A percentile compares a stretch with the other conserved stretches of the same genome.
Conservation (phyloP, 257 asterid species). For the Forsythia suspensa region DNA sequence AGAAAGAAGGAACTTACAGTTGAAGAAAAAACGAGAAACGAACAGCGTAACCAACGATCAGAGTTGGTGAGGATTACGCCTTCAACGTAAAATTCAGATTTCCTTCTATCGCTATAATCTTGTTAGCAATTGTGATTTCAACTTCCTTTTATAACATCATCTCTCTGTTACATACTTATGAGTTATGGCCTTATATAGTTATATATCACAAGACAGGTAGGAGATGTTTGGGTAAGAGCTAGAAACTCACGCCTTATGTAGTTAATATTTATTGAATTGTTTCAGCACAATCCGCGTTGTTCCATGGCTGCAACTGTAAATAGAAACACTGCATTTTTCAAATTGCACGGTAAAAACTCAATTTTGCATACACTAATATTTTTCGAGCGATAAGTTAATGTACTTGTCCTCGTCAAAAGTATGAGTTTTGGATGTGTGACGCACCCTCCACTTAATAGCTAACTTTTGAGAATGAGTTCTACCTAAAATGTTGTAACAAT, state of each 20-base stretch:
- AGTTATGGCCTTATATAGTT: too few species aligned
- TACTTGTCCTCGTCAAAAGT: too few species aligned
- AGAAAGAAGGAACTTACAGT: not conserved
- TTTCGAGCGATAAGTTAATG: too few species aligned
- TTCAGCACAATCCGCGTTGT: not conserved
- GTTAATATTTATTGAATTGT: too few species aligned
- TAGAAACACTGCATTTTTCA: too few species aligned
- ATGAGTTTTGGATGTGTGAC: too few species aligned
- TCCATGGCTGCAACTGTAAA: not conserved
- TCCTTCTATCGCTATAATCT: not conserved
- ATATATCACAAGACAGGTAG: not conserved
- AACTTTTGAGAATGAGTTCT: too few species aligned
- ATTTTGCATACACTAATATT: too few species aligned
- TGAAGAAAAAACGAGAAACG: not conserved
- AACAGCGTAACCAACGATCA: not conserved
- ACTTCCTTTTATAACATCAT: not conserved
- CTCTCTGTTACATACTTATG: not conserved
- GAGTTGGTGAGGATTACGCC: not conserved
- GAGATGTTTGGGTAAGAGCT: not conserved
- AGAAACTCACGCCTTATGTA: not conserved
- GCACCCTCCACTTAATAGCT: too few species aligned
- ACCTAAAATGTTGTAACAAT: too few species aligned
- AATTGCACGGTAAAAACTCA: too few species aligned
- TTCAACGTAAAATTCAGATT: not conserved
- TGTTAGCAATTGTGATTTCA: not conserved